These are phyloP conservation scores for Posidonia oceanica DNA, from an alignment of 116 monocot genomes.

Conservation along the genomic window DNA sequence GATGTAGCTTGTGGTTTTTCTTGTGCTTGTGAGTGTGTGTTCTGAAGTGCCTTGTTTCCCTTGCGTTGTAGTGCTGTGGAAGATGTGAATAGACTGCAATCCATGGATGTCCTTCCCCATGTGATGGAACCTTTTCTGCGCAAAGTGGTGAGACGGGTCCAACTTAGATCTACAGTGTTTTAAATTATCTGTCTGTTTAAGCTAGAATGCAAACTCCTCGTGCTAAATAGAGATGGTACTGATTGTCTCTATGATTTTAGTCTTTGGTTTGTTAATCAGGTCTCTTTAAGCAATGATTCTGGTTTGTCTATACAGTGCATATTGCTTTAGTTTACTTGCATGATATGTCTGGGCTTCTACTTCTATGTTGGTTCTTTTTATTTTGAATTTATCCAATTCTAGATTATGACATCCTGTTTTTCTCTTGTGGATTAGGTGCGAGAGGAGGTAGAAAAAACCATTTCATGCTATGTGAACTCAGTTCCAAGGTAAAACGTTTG, in stretches of 20 bases:
- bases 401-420: background rate
- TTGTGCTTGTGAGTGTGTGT: background rate
- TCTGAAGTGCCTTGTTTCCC: background rate
- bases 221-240: too few species aligned
- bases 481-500: slow-evolving; percentile 4
- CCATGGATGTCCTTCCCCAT: background rate
- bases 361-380: too few species aligned
- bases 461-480: background rate
- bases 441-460: slow-evolving; percentile 3
- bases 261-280: too few species aligned
- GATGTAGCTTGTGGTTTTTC: too few species aligned
- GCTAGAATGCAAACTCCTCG: too few species aligned
- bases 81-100: slow-evolving; percentile 2
- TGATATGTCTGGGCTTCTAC: too few species aligned
- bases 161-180: background rate
- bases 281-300: too few species aligned
- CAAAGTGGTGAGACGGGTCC: slow-evolving; percentile 6
- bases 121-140: slow-evolving; percentile 12
- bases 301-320: too few species aligned
- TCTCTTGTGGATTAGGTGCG: background rate
- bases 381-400: too few species aligned
- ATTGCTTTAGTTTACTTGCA: too few species aligned
- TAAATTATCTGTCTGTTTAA: too few species aligned
- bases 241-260: too few species aligned
- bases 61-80: background rate